phyloP scores from a whole-genome alignment of 257 asterid genomes.

The Jacaranda mimosifolia region DNA sequence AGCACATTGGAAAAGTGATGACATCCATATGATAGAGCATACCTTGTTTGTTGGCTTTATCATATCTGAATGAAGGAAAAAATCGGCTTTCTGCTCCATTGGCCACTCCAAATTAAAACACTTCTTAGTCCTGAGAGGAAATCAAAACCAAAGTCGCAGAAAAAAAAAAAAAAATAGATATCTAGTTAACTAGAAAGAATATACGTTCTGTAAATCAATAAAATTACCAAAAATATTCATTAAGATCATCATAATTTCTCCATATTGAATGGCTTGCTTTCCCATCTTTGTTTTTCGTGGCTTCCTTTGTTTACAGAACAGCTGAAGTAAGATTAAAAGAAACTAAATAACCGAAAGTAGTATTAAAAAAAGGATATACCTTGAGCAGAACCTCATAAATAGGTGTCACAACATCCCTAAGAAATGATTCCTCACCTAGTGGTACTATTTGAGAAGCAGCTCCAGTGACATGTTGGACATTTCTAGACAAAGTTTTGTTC shows the following conservation, averaged over 20 bases:
- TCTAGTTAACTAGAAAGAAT: slow-evolving; percentile 18
- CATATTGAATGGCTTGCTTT: slow-evolving; percentile 97
- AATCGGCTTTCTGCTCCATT: slow-evolving; percentile 70
- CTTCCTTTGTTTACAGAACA: slow-evolving; percentile 80
- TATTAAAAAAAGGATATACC: slow-evolving; percentile 52
- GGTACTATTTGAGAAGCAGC: slow-evolving; percentile 60
- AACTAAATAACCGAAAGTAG: slow-evolving; percentile 21
- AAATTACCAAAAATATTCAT: slow-evolving; percentile 94
- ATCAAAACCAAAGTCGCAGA: slow-evolving; percentile 22
- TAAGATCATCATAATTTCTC: slow-evolving; percentile 97
- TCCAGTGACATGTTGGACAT: slow-evolving; percentile 74
- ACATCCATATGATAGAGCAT: slow-evolving; percentile 31
- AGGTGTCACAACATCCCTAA: slow-evolving; percentile 85
- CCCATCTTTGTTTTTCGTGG: slow-evolving; percentile 78
- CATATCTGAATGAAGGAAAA: slow-evolving; percentile 78
- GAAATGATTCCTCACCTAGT: slow-evolving; percentile 74
- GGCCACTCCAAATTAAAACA: slow-evolving; percentile 95
- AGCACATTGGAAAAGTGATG: background rate
- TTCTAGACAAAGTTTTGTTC: slow-evolving; percentile 65
- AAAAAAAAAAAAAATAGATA: slow-evolving; percentile 8
- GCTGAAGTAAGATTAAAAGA: slow-evolving; percentile 36
- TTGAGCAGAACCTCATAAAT: slow-evolving; percentile 79
- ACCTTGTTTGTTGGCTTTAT: slow-evolving; percentile 53
- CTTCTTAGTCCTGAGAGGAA: slow-evolving; percentile 67
- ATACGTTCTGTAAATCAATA: slow-evolving; percentile 31